phyloP scores from a whole-genome alignment of 192 early-diverging fungal species.

The Funneliformis geosporum region DNA sequence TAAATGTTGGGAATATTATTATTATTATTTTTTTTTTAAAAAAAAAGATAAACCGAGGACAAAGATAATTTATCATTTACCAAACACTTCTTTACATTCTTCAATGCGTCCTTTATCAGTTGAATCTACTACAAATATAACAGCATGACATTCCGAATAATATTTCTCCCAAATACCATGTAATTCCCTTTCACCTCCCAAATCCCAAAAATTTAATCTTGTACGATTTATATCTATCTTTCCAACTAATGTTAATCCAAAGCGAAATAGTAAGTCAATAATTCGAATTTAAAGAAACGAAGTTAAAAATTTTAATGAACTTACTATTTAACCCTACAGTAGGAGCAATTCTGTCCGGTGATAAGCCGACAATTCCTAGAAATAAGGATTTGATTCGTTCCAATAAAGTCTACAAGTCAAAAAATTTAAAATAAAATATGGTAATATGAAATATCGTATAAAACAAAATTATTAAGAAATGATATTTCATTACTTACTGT shows the following conservation, averaged over 20 bases:
- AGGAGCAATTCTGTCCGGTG: slow-evolving; percentile 88
- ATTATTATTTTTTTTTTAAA: too few relatives aligned
- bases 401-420: slow-evolving; percentile 70
- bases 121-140: slow-evolving; percentile 93
- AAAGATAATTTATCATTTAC: slow-evolving; percentile 39
- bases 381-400: slow-evolving; percentile 87
- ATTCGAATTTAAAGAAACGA: not conserved
- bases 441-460: slow-evolving; percentile 4
- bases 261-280: not conserved
- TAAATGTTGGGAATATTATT: too few relatives aligned
- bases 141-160: slow-evolving; percentile 89
- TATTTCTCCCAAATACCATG: slow-evolving; percentile 93
- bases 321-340: slow-evolving; percentile 93
- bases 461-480: slow-evolving; percentile 4
- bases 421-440: slow-evolving; percentile 12
- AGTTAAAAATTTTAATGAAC: slow-evolving; percentile 26
- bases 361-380: slow-evolving; percentile 68
- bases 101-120: slow-evolving; percentile 78
- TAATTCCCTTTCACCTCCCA: slow-evolving; percentile 89
- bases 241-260: slow-evolving; percentile 53
- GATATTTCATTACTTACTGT: slow-evolving; percentile 57
- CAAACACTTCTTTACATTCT: slow-evolving; percentile 74
- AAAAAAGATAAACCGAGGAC: too few relatives aligned
- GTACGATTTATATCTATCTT: slow-evolving; percentile 70
- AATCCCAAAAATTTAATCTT: slow-evolving; percentile 90